Evolutionary conservation across 768 basidiomycete genomes (phyloP), one percentile per base, ranked within the genome.

Genomic region (Russula ochroleuca): DNA sequence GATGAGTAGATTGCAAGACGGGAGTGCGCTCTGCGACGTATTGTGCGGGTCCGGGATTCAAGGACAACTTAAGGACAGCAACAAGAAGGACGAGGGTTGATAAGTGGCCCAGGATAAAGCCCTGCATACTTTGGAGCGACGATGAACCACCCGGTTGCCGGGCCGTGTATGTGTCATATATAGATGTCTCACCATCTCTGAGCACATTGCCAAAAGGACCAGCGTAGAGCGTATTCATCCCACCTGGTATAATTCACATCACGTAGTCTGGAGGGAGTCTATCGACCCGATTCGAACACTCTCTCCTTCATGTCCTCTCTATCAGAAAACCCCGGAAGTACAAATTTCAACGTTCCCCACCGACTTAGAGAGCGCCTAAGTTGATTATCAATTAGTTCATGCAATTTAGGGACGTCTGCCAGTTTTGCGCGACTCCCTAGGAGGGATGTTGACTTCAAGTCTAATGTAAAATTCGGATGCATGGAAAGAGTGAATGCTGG

Each of bases 371-470:
- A 64, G 38, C 70, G 69, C 33, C 74, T 73, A 21, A 76, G 72
- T 70, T 96, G 90, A 67, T 88, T 83, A 67, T 91, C 83, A 56
- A 99, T 92, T 56, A 99, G 80, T 73, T 99, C 95, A 69, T 98
- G 95, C 17, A 98, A 79, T 74, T 99, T 99, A 28, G 97, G 96
- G 1, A 99, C 91, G 71, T 99, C 94, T 64, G 93, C 94, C 1
- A 99, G 81, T 75, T 98, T 97, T n/a, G 97, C 95, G 50, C 96
- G 86, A 68, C 92, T 94, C 21, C 97, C 97, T 79, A 98, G 87
- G 5, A 98, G 81, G 31, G 94, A 98, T 8, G 87, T 92, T 13
- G 92, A 94, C 55, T 87, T 85, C 48, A 99, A 79, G 69, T 90
- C 85, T 21, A 99, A 85, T 17, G 85, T 85, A 70, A 99, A 97